These are phyloP conservation scores for Fagopyrum esculentum DNA, from an alignment of 148 eudicot species.

Conservation along the genomic window DNA sequence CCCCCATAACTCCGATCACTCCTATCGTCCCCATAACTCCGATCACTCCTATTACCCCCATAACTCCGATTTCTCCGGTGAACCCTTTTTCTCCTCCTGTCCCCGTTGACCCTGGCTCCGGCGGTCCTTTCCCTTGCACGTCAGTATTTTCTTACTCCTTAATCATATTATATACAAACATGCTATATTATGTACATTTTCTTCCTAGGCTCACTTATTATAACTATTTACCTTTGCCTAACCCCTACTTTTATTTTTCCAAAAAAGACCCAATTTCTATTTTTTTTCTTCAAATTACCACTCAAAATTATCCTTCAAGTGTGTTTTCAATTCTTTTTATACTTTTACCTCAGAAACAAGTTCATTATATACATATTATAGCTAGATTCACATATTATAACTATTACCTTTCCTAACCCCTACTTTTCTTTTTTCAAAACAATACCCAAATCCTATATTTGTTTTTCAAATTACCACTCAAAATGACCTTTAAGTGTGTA, in stretches of 20 bases:
- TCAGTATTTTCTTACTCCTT: slow-evolving; percentile 30
- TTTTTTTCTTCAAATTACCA: no score
- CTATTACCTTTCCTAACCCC: no score
- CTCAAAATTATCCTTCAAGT: no score
- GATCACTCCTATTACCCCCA: slow-evolving; percentile 10
- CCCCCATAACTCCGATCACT: neutral
- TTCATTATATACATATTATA: no score
- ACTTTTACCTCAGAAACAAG: no score
- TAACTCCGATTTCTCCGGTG: neutral
- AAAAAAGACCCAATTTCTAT: no score
- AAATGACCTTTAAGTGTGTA: no score
- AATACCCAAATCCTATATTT: no score
- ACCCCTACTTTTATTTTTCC: neutral
- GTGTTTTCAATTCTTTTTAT: no score
- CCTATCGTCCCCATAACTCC: neutral
- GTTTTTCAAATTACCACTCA: no score
- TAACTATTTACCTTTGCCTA: neutral
- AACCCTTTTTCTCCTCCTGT: neutral
- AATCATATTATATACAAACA: neutral
- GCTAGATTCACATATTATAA: no score
- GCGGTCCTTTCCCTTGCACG: slow-evolving; percentile 58
- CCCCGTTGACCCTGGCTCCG: slow-evolving; percentile 13
- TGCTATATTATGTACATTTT: neutral
- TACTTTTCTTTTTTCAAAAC: no score
- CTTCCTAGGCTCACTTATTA: neutral